Conservation (phyloP, 371 early-diverging fungal species). For the Phascolomyces articulosus region DNA sequence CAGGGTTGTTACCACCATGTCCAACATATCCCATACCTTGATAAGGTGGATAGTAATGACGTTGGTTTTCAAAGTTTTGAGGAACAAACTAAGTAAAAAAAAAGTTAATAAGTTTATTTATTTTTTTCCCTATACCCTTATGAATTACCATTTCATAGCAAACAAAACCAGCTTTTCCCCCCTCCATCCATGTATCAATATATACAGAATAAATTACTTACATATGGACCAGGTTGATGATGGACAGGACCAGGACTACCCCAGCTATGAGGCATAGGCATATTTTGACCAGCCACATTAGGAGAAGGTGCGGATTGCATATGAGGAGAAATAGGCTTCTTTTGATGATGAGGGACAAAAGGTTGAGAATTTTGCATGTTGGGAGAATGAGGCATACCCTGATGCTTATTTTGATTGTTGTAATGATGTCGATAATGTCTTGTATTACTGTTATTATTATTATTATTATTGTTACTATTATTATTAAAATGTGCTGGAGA, state of each 20-base stretch:
- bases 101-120: no score
- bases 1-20: not conserved
- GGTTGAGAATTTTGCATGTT: slow-evolving; percentile 33
- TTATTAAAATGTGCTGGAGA: slow-evolving; percentile 11
- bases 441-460: slow-evolving; percentile 12
- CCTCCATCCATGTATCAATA: no score
- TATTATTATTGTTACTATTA: slow-evolving; percentile 29
- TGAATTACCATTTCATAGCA: no score
- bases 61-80: slow-evolving; percentile 23
- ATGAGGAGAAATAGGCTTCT: slow-evolving; percentile 37
- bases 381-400: slow-evolving; percentile 32
- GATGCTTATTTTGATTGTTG: slow-evolving; percentile 26
- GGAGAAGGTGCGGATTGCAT: slow-evolving; percentile 37
- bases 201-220: no score
- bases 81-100: slow-evolving; percentile 28
- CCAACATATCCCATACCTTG: slow-evolving; percentile 23
- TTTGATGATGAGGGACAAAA: slow-evolving; percentile 33
- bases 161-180: no score
- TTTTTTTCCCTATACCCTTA: no score
- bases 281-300: slow-evolving; percentile 27
- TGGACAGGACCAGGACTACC: slow-evolving; percentile 15
- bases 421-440: slow-evolving; percentile 20
- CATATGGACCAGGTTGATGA: slow-evolving; percentile 1
- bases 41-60: slow-evolving; percentile 29
- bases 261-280: slow-evolving; percentile 15